phyloP scores from a whole-genome alignment of 2,329 filamentous ascomycete species.

The Torrubiellomyces zombiae region DNA sequence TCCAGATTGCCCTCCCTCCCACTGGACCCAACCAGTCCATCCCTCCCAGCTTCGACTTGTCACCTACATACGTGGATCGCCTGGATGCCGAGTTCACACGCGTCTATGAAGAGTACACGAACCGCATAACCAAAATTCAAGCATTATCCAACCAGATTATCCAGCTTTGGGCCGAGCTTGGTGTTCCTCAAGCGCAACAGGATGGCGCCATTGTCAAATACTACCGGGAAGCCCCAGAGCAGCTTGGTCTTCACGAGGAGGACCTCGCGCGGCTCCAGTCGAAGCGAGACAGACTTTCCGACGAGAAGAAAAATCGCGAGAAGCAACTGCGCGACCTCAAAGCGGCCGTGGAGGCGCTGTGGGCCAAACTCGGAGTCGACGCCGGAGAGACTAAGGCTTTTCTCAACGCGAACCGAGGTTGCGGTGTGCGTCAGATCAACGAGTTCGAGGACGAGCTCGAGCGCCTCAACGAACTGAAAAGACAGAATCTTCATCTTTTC shows the following conservation, averaged over 20 bases:
- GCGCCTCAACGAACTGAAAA: conserved; percentile 79
- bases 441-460: conserved; percentile 86
- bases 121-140: conserved; percentile 61
- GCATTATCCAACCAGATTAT: conserved; percentile 70
- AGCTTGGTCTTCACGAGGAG: conserved; percentile 79
- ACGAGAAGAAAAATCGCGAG: conserved; percentile 80
- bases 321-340: conserved; percentile 60
- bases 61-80: conserved; percentile 67
- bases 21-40: conserved; percentile 60
- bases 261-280: conserved; percentile 57
- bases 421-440: conserved; percentile 80
- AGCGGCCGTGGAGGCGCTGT: conserved; percentile 64
- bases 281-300: conserved; percentile 66
- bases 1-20: conserved; percentile 72
- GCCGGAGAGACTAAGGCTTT: conserved; percentile 73
- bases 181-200: conserved; percentile 83
- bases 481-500: conserved; percentile 87
- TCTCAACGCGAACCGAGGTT: conserved; percentile 74
- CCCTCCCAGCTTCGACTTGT: conserved; percentile 80
- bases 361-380: conserved; percentile 75
- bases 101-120: conserved; percentile 92
- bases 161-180: conserved; percentile 87
- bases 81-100: conserved; percentile 84
- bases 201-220: conserved; percentile 75
- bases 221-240: conserved; percentile 81